Base-by-base conservation (phyloP, 2,329 filamentous ascomycete species). In the Parafenestella ontariensis region DNA sequence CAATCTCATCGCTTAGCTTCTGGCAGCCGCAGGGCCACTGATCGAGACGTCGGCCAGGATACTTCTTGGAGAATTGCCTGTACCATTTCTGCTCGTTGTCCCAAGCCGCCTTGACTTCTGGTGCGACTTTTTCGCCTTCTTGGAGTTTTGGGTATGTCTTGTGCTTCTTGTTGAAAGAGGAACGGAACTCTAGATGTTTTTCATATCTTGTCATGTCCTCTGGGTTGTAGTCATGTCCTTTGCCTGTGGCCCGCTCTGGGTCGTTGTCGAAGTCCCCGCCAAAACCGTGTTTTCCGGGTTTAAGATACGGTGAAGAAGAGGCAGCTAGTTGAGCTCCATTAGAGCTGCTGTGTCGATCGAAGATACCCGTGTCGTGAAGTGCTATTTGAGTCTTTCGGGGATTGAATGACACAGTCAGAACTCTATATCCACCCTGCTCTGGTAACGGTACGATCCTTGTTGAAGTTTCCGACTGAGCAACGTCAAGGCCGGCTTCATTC, bases 11-110 rank as follows among this genome's bases (percentile, higher is more conserved):
- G 3, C 34, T 24, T 1, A 51, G n/a, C 39, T 56, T 56, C 40
- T 53, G 52, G 47, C 69, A 72, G 2, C 69, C 67, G 50, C 69
- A 72, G 8, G 61, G 58, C 68, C 68, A 72, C 13, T 65, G 44
- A 28, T 61, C 45, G 3, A 59, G 29, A 1, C 13, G 9, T 28
- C 54, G 46, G 0, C 69, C 67, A 8, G 56, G 58, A 29, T 69
- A 72, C 46, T 60, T 68, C 2, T 56, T 11, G 17, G 31, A 31
- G 24, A 67, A 68, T 8, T 31, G 23, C 3, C 2, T 13, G 28
- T 62, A 62, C 54, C 60, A 65, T 7, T 7, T 13, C 41, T 63
- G 64, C n/a, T 49, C 40, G 6, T 49, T 20, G 3, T 52, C 18
- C 42, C 56, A 39, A 2, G 33, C 26, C 13, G 46, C 18, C 39